Evolutionary conservation across 148 eudicot genomes (phyloP), one percentile per base, ranked within the genome.

Genomic region (Gaultheria prostrata): DNA sequence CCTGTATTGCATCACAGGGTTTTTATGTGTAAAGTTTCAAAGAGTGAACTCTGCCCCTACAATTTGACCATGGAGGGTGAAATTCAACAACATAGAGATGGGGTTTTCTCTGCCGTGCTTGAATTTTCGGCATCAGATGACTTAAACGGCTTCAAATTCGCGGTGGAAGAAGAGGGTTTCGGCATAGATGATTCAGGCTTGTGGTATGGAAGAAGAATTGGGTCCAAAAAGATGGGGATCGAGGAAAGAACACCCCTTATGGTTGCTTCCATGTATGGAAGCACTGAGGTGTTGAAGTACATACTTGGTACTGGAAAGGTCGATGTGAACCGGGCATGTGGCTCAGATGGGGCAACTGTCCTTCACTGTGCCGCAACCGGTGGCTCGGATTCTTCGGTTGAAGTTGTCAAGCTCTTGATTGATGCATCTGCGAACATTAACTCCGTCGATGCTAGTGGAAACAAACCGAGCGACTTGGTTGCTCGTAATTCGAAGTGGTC

Each of bases 281-380:
- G 95, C 84, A 15, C 54, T 4, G 77, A 84, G 45, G 91, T 97
- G 20, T 18, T 97, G 53, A 87, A 86, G 18, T 91, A 82, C 82
- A 88, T 97, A 3, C 43, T 97, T n/a, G 54, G 59, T 30, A 85
- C 87, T 9, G 85, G 89, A 0, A 79, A 79, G 20, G 86, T 88
- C 32, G 94, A 94, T 78, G 86, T 93, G 45, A 97, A 97, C 84
- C 82, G 88, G 15, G 86, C 91, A 51, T 80, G 89, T 70, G 97
- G 95, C 28, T 91, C 95, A 0, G 99, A 97, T 75, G 83, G 87
- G 0, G 95, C 89, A 15, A 92, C 99, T 6, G 92, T 97, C 15
- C 94, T 97, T 15, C 98, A 93, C 88, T 97, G 98, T 39, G 98
- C 98, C 3, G 97, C 92, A 0, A 89, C 93, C 2, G 97, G 98